Evolutionary conservation across 2,329 filamentous ascomycete genomes (phyloP), one percentile per base, ranked within the genome.

Genomic region (Clarireedia hainanense): DNA sequence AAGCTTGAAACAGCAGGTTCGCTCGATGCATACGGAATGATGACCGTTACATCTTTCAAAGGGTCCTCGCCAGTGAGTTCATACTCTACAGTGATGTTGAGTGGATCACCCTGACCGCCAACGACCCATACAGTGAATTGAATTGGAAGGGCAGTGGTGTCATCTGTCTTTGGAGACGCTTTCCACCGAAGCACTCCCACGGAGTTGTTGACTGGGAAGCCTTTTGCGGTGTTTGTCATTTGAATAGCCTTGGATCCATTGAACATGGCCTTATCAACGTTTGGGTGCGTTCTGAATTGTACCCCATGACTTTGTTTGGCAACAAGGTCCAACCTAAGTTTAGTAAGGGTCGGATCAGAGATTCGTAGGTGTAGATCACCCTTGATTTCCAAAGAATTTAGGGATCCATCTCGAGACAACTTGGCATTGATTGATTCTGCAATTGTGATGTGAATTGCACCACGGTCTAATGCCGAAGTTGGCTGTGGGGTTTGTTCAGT

Each of bases 111-210:
- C 23, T 83, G 80, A 48, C 89, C 87, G 72, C 91, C 91, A 73
- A 96, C 96, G 58, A 95, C 89, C 94, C 94, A 99, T 39, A 96
- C 92, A 2, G 91, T 96, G 72, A 99, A 97, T 39, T 88, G 94
- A 67, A 99, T 94, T 6, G 94, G 94, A 39, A 95, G 84, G 54
- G 91, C 83, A 60, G 84, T 85, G 37, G 86, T 74, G 64, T 95
- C 89, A 63, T 95, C 91, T 2, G 81, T 79, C 73, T 89, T 91
- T 49, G 90, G 88, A 15, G 85, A 84, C 23, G 89, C 87, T 67
- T 91, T 88, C 94, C 94, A 99, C 70, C 92, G 84, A 69, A 99
- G 79, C 43, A 97, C 91, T 55, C 89, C 91, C 56, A 97, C 92
- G 15, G 88, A 84, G 70, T 96, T 95, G 74, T 96, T 97, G 26